Evolutionary conservation across 208 protist genomes (phyloP).

Genomic region (Trypanosoma caninum): DNA sequence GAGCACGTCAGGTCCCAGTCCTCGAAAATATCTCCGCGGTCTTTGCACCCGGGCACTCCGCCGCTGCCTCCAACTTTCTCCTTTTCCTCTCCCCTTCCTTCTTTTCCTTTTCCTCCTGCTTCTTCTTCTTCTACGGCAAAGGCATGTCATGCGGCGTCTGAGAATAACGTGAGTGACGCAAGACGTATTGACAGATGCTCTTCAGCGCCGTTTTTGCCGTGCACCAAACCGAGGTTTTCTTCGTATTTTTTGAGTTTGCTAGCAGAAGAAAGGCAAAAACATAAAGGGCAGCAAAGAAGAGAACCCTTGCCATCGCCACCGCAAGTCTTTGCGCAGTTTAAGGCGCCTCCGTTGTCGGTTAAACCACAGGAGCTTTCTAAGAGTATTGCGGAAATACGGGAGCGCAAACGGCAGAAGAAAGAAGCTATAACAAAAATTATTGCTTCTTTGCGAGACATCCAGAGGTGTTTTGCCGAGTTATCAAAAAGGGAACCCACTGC

Average conservation of each 20-base stretch:
- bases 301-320: not conserved
- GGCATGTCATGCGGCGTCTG: no score
- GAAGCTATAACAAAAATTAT: slow-evolving; percentile 7
- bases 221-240: not conserved
- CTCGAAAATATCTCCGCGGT: no score
- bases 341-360: not conserved
- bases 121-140: no score
- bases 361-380: not conserved
- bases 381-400: slow-evolving; percentile 3
- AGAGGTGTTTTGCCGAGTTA: slow-evolving; percentile 3
- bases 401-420: slow-evolving; percentile 15
- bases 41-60: no score
- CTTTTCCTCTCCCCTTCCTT: no score
- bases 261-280: not conserved
- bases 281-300: not conserved
- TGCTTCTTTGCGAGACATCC: slow-evolving; percentile 5
- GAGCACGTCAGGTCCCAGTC: no score
- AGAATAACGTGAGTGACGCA: not conserved
- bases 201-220: not conserved
- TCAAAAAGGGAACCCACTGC: slow-evolving; percentile 5
- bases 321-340: slow-evolving; percentile 6
- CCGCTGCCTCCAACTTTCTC: no score
- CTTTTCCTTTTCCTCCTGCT: no score
- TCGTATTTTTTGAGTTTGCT: no score
- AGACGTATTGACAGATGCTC: not conserved